Evolutionary conservation across 2,329 filamentous ascomycete species (phyloP).

Genomic region (Tolypocladium amazonense): DNA sequence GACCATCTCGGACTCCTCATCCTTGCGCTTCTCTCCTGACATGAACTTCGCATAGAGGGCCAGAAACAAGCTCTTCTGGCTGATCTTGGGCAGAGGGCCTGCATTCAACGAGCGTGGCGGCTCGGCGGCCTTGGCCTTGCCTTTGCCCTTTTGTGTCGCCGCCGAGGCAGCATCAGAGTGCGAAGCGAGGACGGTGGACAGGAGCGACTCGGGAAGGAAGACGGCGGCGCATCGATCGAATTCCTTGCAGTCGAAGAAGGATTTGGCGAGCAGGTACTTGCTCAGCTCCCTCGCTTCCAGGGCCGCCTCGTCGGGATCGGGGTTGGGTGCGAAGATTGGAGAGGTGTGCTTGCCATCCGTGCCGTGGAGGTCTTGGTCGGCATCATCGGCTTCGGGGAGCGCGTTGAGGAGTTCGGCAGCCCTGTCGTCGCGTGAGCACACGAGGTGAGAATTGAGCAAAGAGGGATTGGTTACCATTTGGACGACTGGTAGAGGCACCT

Average conservation of each 20-base stretch:
- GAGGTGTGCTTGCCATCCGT: conserved; percentile 28
- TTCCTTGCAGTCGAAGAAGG: conserved; percentile 90
- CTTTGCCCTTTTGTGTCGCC: conserved; percentile 46
- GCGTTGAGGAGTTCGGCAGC: conserved; percentile 88
- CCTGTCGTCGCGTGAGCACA: conserved; percentile 39
- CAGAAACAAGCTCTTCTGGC: conserved; percentile 86
- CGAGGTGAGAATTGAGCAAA: not conserved
- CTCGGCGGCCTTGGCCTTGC: conserved; percentile 34
- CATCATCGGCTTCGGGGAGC: conserved; percentile 52
- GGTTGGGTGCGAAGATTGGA: conserved; percentile 41
- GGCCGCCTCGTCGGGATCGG: conserved; percentile 60
- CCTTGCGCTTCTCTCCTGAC: conserved; percentile 88
- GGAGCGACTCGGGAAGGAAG: conserved; percentile 70
- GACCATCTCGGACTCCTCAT: conserved; percentile 96
- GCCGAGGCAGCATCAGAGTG: conserved; percentile 23
- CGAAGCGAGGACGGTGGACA: conserved; percentile 53
- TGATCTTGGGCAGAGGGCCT: conserved; percentile 46
- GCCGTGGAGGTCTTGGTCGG: conserved; percentile 31
- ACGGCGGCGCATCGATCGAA: conserved; percentile 88
- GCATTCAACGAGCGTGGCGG: conserved; percentile 10
- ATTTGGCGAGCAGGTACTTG: conserved; percentile 82
- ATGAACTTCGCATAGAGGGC: conserved; percentile 88
- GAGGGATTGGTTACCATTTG: conserved; percentile 61
- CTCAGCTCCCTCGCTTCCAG: conserved; percentile 72
- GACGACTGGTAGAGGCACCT: conserved; percentile 91